These are phyloP conservation scores for Aspergillus sp. DNA, from an alignment of 2,329 filamentous ascomycete species.

Conservation along the genomic window DNA sequence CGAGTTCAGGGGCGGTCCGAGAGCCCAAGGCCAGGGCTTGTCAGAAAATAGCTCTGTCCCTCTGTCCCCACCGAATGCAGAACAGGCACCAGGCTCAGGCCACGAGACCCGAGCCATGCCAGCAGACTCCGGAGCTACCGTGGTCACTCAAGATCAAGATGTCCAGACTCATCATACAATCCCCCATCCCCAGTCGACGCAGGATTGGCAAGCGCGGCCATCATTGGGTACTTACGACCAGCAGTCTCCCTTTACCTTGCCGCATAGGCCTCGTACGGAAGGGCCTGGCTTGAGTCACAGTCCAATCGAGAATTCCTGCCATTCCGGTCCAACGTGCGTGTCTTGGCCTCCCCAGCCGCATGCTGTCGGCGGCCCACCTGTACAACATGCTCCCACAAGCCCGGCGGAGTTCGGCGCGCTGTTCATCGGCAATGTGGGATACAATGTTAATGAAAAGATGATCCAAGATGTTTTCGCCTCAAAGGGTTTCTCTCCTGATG, in stretches of 20 bases:
- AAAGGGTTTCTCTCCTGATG: conserved; percentile 36
- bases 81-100: background rate
- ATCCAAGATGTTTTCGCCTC: conserved; percentile 38
- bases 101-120: background rate
- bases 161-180: background rate
- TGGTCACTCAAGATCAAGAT: background rate
- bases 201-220: background rate
- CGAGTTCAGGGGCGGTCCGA: conserved; percentile 27
- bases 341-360: too few species aligned
- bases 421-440: conserved; percentile 43
- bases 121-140: background rate
- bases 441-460: conserved; percentile 35
- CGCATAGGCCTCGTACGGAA: background rate
- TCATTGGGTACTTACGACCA: too few species aligned
- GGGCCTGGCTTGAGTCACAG: too few species aligned
- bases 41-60: conserved; percentile 3
- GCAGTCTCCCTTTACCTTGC: background rate
- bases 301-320: too few species aligned
- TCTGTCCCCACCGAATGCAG: background rate
- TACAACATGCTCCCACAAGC: background rate
- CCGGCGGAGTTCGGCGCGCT: too few species aligned
- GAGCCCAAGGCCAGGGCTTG: conserved; percentile 8
- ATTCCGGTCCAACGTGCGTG: too few species aligned
- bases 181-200: background rate
- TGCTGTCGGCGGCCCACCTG: background rate